Percentiles rank a stretch among this genome's conserved stretches.
These are phyloP conservation scores for Arthonia radiata DNA, from an alignment of 495 filamentous ascomycete genomes.

Conservation along the genomic window DNA sequence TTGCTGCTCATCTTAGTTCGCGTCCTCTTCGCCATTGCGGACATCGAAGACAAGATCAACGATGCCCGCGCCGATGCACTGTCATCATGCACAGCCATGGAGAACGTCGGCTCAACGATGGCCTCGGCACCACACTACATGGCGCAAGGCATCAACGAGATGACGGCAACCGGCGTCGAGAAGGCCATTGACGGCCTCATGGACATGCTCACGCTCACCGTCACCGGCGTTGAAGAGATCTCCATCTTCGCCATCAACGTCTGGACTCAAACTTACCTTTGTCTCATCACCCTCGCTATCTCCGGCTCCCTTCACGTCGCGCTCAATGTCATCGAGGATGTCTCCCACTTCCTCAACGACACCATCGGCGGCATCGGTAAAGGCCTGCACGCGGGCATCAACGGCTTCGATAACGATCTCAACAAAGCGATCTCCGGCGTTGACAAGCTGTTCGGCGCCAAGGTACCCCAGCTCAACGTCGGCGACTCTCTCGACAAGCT, in stretches of 20 bases:
- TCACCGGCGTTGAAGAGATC: slow-evolving; percentile 68
- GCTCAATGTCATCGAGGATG: slow-evolving; percentile 40
- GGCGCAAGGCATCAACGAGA: slow-evolving; percentile 60
- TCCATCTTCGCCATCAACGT: slow-evolving; percentile 77
- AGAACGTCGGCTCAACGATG: slow-evolving; percentile 83
- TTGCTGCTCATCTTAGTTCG: slow-evolving; percentile 63
- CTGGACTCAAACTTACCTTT: slow-evolving; percentile 68
- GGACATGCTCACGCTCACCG: slow-evolving; percentile 43
- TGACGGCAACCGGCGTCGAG: slow-evolving; percentile 54
- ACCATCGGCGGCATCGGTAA: slow-evolving; percentile 39
- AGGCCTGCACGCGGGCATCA: slow-evolving; percentile 29
- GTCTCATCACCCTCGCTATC: slow-evolving; percentile 59
- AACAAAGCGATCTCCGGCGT: slow-evolving; percentile 28
- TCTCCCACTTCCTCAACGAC: slow-evolving; percentile 45
- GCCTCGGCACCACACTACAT: slow-evolving; percentile 95
- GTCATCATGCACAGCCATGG: slow-evolving; percentile 72
- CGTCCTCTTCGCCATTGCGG: slow-evolving; percentile 44
- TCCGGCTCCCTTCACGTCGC: slow-evolving; percentile 49
- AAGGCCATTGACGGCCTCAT: slow-evolving; percentile 53
- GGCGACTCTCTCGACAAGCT: slow-evolving; percentile 31
- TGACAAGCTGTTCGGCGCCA: slow-evolving; percentile 14
- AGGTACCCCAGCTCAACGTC: slow-evolving; percentile 32
- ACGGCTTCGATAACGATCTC: slow-evolving; percentile 31
- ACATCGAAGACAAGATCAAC: slow-evolving; percentile 43
- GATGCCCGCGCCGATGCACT: slow-evolving; percentile 60